Percentiles rank a stretch among this genome's conserved stretches.
phyloP scores from a whole-genome alignment of 2,329 filamentous ascomycete species.

The Cladosporium austrohemisphaericum region DNA sequence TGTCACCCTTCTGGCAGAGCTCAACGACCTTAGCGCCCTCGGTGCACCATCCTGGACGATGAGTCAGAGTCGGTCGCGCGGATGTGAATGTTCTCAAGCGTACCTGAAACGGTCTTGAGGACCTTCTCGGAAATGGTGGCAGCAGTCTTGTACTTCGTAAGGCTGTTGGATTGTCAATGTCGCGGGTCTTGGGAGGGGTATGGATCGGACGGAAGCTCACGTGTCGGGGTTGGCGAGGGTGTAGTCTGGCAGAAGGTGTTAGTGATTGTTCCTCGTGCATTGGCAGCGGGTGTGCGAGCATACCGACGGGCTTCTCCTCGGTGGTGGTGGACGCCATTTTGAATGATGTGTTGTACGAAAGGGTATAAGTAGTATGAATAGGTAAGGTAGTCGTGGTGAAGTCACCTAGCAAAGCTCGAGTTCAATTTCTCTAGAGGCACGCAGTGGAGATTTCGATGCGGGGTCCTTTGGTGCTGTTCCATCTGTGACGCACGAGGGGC shows the following conservation, averaged over 20 bases:
- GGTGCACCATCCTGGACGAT: conserved; percentile 58
- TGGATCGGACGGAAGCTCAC: conserved; percentile 23
- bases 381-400: too few relatives aligned
- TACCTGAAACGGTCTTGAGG: conserved; percentile 73
- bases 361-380: conserved; percentile 1
- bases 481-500: too few relatives aligned
- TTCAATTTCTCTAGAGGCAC: too few relatives aligned
- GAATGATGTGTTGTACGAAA: conserved; percentile 2
- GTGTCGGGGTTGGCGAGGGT: conserved; percentile 37
- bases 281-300: not conserved
- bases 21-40: conserved; percentile 89
- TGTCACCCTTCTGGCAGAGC: conserved; percentile 93
- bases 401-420: too few relatives aligned
- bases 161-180: conserved; percentile 84
- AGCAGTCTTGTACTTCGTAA: conserved; percentile 99
- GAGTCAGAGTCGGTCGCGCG: too few relatives aligned
- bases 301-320: conserved; percentile 15
- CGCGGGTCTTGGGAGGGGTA: conserved; percentile 56
- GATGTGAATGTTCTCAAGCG: conserved; percentile 22
- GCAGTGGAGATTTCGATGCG: too few relatives aligned
- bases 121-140: conserved; percentile 94
- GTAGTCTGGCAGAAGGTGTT: conserved; percentile 30
- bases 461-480: too few relatives aligned
- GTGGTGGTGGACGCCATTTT: conserved; percentile 13
- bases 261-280: not conserved